Evolutionary conservation across 805 yeast genomes (phyloP), one percentile per base, ranked within the genome.

Genomic region (Metschnikowia gelsemii): DNA sequence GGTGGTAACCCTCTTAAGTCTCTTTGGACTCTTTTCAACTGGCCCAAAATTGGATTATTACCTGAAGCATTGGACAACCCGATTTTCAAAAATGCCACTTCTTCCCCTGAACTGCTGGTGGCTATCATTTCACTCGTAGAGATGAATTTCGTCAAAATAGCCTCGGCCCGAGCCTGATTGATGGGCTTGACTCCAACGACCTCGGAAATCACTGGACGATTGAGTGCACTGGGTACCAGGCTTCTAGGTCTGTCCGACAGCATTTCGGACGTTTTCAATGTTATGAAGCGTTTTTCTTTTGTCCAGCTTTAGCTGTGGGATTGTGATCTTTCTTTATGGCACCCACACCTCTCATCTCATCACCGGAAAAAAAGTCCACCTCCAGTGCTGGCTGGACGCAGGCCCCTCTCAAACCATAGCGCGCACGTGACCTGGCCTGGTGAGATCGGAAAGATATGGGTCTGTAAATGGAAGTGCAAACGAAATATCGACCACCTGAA

Each of bases 1-100:
- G 95, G 95, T 8, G 95, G 91, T 43, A 87, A 72, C 1, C 95
- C 95, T 51, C 88, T 71, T 50, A 86, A 75, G 49, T 84, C 87
- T 63, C 95, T 75, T 57, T 83, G 91, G 29, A 85, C 68, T 58
- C 95, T 74, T 54, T 72, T 75, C 54, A 87, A 68, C 66, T 86
- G 95, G 43, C 85, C 70, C 46, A 70, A 53, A 14, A 75, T 68
- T 20, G 77, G 70, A 55, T 64, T 56, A 46, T 55, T 59, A 2
- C 69, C 67, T 4, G 60, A 49, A 13, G 50, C 49, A 25, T 57
- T 59, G 21, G 68, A 59, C 46, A 68, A 55, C 1, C 72, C 72
- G 2, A 63, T 61, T 13, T 44, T 34, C 4, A 47, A 29, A 22
- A 47, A 51, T 8, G 56, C 50, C 16, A 43, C 40, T 20, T 41